These are phyloP conservation scores for Cajanus cajan DNA, from an alignment of 306 rosid genomes.

Conservation along the genomic window DNA sequence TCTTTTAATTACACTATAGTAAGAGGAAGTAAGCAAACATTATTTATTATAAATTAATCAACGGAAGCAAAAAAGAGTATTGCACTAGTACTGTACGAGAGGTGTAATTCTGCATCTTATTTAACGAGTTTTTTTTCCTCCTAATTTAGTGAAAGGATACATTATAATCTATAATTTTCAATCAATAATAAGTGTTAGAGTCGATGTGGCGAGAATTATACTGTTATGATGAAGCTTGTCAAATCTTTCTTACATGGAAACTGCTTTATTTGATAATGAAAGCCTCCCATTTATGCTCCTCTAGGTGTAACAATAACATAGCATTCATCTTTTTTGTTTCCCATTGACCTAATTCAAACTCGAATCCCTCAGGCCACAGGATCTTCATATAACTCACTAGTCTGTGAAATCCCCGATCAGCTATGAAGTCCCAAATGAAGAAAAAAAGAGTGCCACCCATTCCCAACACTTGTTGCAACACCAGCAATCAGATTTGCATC, in stretches of 20 bases:
- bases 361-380: not conserved
- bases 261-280: slow-evolving; percentile 17
- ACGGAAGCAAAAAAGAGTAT: not conserved
- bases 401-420: not conserved
- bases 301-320: not conserved
- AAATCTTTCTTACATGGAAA: slow-evolving; percentile 1
- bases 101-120: too few relatives aligned
- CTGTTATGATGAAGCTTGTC: not conserved
- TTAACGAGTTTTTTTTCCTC: too few relatives aligned
- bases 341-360: slow-evolving; percentile 7
- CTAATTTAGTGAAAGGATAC: too few relatives aligned
- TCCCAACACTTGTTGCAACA: slow-evolving; percentile 20
- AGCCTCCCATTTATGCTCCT: not conserved
- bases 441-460: slow-evolving; percentile 20
- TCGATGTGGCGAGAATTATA: too few relatives aligned
- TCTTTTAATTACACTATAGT: too few relatives aligned
- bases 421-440: slow-evolving; percentile 42
- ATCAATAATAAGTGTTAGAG: too few relatives aligned
- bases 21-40: not conserved
- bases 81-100: too few relatives aligned
- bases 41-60: not conserved
- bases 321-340: not conserved
- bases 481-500: slow-evolving; percentile 27
- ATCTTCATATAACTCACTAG: not conserved
- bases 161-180: too few relatives aligned